Base-by-base conservation (phyloP, 345 rosid species). In the Anastatica hierochuntica region DNA sequence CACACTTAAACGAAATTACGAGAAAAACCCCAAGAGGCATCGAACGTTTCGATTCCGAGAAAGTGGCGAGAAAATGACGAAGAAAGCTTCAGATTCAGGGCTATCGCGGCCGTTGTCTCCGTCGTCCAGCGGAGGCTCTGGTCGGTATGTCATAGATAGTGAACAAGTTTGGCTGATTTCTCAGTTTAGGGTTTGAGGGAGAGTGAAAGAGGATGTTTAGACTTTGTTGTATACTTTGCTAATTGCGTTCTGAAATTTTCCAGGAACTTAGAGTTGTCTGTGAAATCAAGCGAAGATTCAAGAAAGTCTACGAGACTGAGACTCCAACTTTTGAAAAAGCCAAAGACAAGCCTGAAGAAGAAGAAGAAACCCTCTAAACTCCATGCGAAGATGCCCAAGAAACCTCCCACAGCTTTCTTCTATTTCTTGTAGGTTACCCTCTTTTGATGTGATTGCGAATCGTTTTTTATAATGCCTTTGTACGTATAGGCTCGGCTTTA, bases 321-420 rank as follows among this genome's bases (percentile, higher is more conserved):
- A 40, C 62, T 65, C 15, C 24, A 49, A 64, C 53, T 60, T 17
- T 37, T 53, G 49, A 50, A 21, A 62, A 78, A 72, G 53, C 44
- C 69, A 21, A 74, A 63, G 58, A 4, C 55, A 38, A 76, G 45
- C 37, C 63, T 41, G 60, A 73, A 64, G 56, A 77, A 72, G 71
- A 29, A 29, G 33, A 29, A 29, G 7, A 75, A 77, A 57, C 26
- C 20, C 1, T 13, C 5, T 46, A 79, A 78, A 72, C 9, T 65
- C 18, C 84, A 79, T 30, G 26, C 5, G 27, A 71, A 74, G 64
- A 86, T 60, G 72, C 97, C 97, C 1, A 90, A 90, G 79, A 86
- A 90, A 61, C 95, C 95, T 37, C 84, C 95, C 7, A 90, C 95
- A 50, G 95, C 90, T 30, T 90, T 90, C 72, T 90, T 90, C 76